A percentile compares a stretch with the other conserved stretches of the same genome.
Conservation (phyloP, 306 rosid species). For the Fagus sylvatica region DNA sequence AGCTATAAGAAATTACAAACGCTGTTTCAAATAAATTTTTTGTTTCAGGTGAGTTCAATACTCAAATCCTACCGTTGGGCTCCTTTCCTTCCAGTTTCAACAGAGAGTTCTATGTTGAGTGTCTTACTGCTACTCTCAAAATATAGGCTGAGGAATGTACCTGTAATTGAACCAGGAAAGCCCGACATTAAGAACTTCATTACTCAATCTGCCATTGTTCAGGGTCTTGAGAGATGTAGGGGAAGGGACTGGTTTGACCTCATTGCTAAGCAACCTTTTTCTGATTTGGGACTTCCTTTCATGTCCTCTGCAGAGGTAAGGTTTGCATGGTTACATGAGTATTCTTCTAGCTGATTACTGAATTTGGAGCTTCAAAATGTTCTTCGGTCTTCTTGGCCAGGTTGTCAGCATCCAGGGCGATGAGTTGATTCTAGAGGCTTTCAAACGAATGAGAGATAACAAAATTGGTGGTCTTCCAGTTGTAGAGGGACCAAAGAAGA, state of each 20-base stretch:
- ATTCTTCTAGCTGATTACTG: conserved; percentile 1
- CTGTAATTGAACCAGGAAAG: conserved; percentile 74
- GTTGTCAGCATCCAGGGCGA: conserved; percentile 60
- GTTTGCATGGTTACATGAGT: background rate
- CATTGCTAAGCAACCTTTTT: conserved; percentile 58
- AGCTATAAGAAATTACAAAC: background rate
- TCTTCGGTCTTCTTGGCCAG: conserved; percentile 39
- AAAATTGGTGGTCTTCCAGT: conserved; percentile 85
- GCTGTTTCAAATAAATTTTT: conserved; percentile 3
- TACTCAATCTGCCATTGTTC: conserved; percentile 90
- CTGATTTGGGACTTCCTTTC: conserved; percentile 88
- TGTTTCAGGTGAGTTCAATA: conserved; percentile 70
- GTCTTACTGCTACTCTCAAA: conserved; percentile 86
- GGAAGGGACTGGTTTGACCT: conserved; percentile 94
- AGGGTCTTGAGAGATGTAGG: conserved; percentile 73
- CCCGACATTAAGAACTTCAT: conserved; percentile 71
- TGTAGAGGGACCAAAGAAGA: conserved; percentile 63
- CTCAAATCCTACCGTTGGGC: conserved; percentile 75
- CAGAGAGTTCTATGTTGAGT: conserved; percentile 67
- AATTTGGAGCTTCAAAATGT: conserved; percentile 18
- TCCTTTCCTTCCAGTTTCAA: conserved; percentile 76
- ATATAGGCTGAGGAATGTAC: conserved; percentile 87
- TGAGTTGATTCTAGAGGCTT: conserved; percentile 83
- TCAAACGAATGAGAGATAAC: conserved; percentile 79
- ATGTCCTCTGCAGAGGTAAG: conserved; percentile 64